phyloP scores from a whole-genome alignment of 192 early-diverging fungal species.

The Coemansia sp. region DNA sequence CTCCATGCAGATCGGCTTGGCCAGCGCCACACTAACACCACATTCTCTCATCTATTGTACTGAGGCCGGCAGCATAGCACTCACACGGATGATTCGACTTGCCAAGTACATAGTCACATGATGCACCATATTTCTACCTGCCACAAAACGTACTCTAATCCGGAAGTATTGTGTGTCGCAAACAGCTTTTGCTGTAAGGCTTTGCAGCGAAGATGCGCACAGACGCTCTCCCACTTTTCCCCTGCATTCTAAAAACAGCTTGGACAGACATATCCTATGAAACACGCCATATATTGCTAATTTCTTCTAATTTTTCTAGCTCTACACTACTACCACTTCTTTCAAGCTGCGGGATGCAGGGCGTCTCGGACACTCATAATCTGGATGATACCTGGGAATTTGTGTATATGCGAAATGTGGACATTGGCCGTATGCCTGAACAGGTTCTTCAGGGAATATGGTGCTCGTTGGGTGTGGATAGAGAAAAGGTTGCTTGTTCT shows the following conservation, averaged over 20 bases:
- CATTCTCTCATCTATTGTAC: not conserved
- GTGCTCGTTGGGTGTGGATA: conserved; percentile 21
- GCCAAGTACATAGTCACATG: not conserved
- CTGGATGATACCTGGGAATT: conserved; percentile 20
- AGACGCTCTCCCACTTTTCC: not conserved
- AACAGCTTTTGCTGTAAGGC: not conserved
- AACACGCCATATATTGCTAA: not conserved
- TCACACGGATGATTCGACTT: not conserved
- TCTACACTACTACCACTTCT: not conserved
- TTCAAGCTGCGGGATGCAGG: not conserved
- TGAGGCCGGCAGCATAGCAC: not conserved
- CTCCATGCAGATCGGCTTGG: not conserved
- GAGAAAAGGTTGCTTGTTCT: conserved; percentile 14
- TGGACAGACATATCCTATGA: not conserved
- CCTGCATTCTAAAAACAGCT: not conserved
- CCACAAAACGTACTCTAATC: not conserved
- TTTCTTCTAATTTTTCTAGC: not conserved
- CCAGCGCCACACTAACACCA: not conserved
- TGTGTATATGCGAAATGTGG: conserved; percentile 54
- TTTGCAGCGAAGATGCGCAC: not conserved
- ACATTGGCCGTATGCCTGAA: conserved; percentile 28
- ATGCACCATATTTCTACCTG: not conserved
- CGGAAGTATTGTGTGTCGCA: not conserved
- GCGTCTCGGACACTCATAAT: not conserved
- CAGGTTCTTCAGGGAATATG: conserved; percentile 17